A percentile compares a stretch with the other conserved stretches of the same genome.
These are phyloP conservation scores for Candida frijolesensis DNA, from an alignment of 1,139 yeast genomes.

Conservation along the genomic window DNA sequence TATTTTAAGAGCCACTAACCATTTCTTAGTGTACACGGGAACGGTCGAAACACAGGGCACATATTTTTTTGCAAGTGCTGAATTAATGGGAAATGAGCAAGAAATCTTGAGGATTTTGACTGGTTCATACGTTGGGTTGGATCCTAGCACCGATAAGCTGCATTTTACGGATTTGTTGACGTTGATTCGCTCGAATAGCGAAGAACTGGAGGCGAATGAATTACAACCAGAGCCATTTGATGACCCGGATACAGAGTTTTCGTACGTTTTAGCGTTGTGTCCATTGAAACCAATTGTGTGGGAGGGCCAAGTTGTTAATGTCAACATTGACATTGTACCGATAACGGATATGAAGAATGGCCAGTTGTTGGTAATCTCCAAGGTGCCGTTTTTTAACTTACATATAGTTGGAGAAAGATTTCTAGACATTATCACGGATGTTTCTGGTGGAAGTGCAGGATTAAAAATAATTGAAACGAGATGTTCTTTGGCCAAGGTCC, in stretches of 20 bases:
- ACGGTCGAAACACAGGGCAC: slow-evolving; percentile 75
- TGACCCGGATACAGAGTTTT: slow-evolving; percentile 29
- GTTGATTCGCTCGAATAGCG: slow-evolving; percentile 18
- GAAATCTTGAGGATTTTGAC: slow-evolving; percentile 46
- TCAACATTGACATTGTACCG: slow-evolving; percentile 51
- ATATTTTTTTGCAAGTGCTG: slow-evolving; percentile 69
- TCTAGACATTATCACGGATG: slow-evolving; percentile 55
- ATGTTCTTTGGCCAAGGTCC: slow-evolving; percentile 74
- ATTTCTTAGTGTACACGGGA: slow-evolving; percentile 78
- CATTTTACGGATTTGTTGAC: slow-evolving; percentile 37
- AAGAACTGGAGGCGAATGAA: slow-evolving; percentile 16
- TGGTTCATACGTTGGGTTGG: slow-evolving; percentile 47
- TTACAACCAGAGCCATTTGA: slow-evolving; percentile 23
- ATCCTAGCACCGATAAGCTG: slow-evolving; percentile 27
- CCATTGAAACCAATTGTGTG: slow-evolving; percentile 87
- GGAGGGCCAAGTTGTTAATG: slow-evolving; percentile 78
- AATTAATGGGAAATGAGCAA: slow-evolving; percentile 47
- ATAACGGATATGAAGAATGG: slow-evolving; percentile 63
- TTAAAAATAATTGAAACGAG: slow-evolving; percentile 55
- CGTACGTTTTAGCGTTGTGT: slow-evolving; percentile 73
- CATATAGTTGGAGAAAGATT: slow-evolving; percentile 45
- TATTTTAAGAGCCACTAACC: slow-evolving; percentile 62
- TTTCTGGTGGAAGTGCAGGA: slow-evolving; percentile 44
- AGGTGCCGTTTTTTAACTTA: slow-evolving; percentile 39
- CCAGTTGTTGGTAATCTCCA: slow-evolving; percentile 66